These are phyloP conservation scores for Blastobotrys raffinosifermentans DNA, from an alignment of 1,139 yeast species.

Conservation along the genomic window DNA sequence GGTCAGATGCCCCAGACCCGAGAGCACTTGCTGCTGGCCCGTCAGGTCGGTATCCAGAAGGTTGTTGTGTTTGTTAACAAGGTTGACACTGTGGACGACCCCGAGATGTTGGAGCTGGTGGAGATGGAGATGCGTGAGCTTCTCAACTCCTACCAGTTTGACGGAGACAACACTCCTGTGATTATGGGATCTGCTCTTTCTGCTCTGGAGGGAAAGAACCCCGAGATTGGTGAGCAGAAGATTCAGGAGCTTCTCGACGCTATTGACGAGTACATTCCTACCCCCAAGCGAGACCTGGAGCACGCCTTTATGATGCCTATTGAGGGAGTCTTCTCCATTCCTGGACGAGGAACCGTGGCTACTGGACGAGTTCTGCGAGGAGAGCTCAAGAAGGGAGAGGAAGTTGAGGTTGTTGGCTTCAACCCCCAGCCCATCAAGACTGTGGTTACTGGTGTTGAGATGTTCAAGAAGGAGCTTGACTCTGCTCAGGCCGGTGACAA, in stretches of 20 bases:
- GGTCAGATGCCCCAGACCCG: constrained; percentile 99
- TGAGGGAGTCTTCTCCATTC: constrained; percentile 95
- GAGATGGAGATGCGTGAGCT: constrained; percentile 99
- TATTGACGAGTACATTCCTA: constrained; percentile 91
- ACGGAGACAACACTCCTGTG: constrained; percentile 97
- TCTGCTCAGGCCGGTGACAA: constrained; percentile 98
- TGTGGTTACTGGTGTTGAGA: constrained; percentile 96
- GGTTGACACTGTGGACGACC: constrained; percentile 96
- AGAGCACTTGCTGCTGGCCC: constrained; percentile 95
- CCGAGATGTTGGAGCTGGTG: constrained; percentile 98
- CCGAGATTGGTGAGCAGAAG: constrained; percentile 89
- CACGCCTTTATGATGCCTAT: constrained; percentile 96
- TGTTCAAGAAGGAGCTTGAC: constrained; percentile 98
- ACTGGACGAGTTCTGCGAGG: constrained; percentile 99
- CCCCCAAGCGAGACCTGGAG: constrained; percentile 93
- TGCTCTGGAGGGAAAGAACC: constrained; percentile 82
- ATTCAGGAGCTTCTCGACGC: constrained; percentile 81
- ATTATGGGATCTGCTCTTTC: constrained; percentile 98
- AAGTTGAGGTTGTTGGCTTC: constrained; percentile 92
- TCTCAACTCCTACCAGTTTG: constrained; percentile 83
- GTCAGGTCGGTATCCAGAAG: constrained; percentile 99
- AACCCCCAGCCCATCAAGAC: constrained; percentile 84
- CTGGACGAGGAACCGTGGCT: constrained; percentile 99
- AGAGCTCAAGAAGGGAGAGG: constrained; percentile 94
- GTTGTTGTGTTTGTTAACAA: constrained; percentile 97